Percentiles rank a stretch among this genome's conserved stretches.
These are phyloP conservation scores for Mucor ambiguus DNA, from an alignment of 371 early-diverging fungal genomes.

Conservation along the genomic window DNA sequence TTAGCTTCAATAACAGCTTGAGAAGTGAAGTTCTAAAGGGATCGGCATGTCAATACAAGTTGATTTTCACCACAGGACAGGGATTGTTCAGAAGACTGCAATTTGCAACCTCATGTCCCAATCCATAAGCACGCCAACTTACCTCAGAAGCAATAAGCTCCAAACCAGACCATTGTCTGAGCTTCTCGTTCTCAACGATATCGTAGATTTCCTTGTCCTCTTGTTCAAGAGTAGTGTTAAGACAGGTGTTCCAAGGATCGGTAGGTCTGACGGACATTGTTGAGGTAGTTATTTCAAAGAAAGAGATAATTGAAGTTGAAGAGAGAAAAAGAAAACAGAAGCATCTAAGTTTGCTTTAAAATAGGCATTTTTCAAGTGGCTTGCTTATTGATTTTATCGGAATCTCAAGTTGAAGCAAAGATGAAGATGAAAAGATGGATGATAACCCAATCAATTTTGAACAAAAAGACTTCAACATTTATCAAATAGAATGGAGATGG, in stretches of 20 bases:
- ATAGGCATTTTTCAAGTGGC: conserved; percentile 18
- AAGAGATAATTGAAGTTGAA: conserved; percentile 3
- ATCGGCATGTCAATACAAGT: not conserved
- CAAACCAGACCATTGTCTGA: conserved; percentile 94
- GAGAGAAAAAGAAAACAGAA: conserved; percentile 10
- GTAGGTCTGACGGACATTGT: conserved; percentile 48
- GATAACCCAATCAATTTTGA: conserved; percentile 27
- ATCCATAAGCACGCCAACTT: not conserved
- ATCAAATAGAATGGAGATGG: conserved; percentile 7
- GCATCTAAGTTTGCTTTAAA: conserved; percentile 12
- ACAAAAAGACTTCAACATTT: conserved; percentile 7
- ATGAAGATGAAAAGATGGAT: conserved; percentile 25
- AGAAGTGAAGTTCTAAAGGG: conserved; percentile 95
- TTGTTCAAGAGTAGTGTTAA: conserved; percentile 78
- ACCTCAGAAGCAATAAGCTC: conserved; percentile 99
- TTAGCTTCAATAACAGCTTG: conserved; percentile 97
- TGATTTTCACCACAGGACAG: not conserved
- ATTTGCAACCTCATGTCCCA: not conserved
- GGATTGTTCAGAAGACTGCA: not conserved
- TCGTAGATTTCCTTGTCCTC: conserved; percentile 94
- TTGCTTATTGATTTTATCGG: conserved; percentile 15
- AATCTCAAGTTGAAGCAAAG: conserved; percentile 3
- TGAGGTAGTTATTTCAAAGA: conserved; percentile 5
- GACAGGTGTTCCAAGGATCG: conserved; percentile 63
- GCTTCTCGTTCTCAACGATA: conserved; percentile 96